Conservation (phyloP, 345 rosid species). For the Hypericum androsaemum region DNA sequence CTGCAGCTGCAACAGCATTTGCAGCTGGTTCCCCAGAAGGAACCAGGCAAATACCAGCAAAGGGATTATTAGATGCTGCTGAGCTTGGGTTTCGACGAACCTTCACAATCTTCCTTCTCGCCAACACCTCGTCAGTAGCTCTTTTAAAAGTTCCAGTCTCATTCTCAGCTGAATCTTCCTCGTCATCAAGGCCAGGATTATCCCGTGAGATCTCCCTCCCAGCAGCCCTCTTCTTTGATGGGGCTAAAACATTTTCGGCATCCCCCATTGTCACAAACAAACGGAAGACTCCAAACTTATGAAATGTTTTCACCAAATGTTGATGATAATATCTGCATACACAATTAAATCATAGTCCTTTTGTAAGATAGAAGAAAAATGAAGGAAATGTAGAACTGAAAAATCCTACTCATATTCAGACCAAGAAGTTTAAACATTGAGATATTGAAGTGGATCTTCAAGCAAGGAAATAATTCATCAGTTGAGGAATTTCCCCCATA, state of each 20-base stretch:
- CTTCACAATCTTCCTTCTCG: slow-evolving; percentile 66
- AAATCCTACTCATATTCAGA: too few species aligned
- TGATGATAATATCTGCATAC: too few species aligned
- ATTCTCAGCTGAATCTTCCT: slow-evolving; percentile 49
- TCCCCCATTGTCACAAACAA: slow-evolving; percentile 47
- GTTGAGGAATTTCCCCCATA: too few species aligned
- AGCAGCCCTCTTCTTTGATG: slow-evolving; percentile 97
- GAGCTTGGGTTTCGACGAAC: slow-evolving; percentile 52
- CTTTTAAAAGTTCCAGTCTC: slow-evolving; percentile 80
- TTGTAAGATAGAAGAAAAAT: too few species aligned
- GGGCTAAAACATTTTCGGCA: slow-evolving; percentile 54
- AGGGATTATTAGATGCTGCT: slow-evolving; percentile 49
- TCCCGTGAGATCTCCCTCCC: slow-evolving; percentile 75
- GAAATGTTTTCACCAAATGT: too few species aligned
- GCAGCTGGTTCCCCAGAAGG: slow-evolving; percentile 29
- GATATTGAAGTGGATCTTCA: too few species aligned
- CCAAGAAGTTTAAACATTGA: too few species aligned
- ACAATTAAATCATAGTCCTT: too few species aligned
- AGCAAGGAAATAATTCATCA: too few species aligned
- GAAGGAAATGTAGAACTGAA: too few species aligned
- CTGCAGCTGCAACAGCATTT: slow-evolving; percentile 7
- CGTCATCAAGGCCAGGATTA: slow-evolving; percentile 77
- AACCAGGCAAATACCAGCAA: slow-evolving; percentile 65
- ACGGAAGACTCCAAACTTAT: background rate
- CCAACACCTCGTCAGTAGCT: slow-evolving; percentile 84